Evolutionary conservation across 805 yeast species (phyloP), one percentile per base, ranked within the genome.

Genomic region (Saitoella complicata): DNA sequence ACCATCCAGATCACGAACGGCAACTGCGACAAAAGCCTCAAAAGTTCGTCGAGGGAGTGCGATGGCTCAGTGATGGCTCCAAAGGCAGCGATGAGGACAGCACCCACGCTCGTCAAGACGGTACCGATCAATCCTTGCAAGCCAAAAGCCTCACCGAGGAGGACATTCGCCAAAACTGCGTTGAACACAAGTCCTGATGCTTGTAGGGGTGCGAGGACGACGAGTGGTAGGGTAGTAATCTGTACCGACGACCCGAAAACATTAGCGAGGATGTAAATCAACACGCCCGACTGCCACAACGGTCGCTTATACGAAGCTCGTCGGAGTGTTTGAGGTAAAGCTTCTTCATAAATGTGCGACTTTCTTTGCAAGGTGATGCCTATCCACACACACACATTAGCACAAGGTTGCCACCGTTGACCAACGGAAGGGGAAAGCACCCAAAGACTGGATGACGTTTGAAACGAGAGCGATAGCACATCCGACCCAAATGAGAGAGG

Each of bases 181-280:
- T 86, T 86, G 67, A 86, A 85, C 2, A 85, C 86, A n/a, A 86
- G 67, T 0, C 95, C 94, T 45, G 79, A 75, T 30, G 93, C 84
- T 58, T 85, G 95, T 45, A 85, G 62, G 0, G 95, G 94, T 29
- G 86, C 77, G 46, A 85, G 60, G 2, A 86, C 70, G 39, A 84
- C 78, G 48, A 86, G 64, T 1, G 95, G 95, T 38, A 85, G 65
- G 2, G 94, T 80, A 1, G 91, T 74, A 36, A 86, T 75, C 61
- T 86, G 95, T 31, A 85, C 79, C 12, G 80, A 67, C 1, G 91
- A 79, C 1, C 95, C 95, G 37, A 84, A 63, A 1, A 86, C 63
- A 53, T 85, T 86, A 37, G 94, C 76, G 4, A 72, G 55, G 30
- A 86, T 69, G 57, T 86, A 85, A 39, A 86, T 60, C 4, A 68